phyloP scores from a whole-genome alignment of 2,329 filamentous ascomycete species.

The Penicillium janthinellum region DNA sequence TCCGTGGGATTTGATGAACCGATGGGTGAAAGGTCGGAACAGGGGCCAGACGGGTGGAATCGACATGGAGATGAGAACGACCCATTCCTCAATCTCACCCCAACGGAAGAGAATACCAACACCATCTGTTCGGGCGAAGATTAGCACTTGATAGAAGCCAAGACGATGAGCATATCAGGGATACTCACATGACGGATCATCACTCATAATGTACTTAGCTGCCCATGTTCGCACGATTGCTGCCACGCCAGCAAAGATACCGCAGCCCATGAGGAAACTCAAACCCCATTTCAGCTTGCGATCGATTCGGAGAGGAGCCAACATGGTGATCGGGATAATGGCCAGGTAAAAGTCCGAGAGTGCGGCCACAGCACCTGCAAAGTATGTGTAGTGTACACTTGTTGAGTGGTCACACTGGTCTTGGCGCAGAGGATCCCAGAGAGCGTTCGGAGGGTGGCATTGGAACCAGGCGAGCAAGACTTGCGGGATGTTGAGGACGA shows the following conservation, averaged over 20 bases:
- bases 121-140: constrained; percentile 10
- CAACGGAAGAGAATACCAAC: constrained; percentile 23
- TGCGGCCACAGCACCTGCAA: constrained; percentile 22
- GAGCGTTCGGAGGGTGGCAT: constrained; percentile 19
- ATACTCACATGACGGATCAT: constrained; percentile 21
- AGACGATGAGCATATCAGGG: too few relatives aligned
- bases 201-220: constrained; percentile 20
- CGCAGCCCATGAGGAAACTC: constrained; percentile 26
- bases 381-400: constrained; percentile 26
- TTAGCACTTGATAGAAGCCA: neutral
- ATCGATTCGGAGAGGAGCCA: constrained; percentile 24
- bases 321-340: constrained; percentile 22
- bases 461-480: constrained; percentile 24
- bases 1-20: constrained; percentile 19
- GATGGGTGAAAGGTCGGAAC: constrained; percentile 23
- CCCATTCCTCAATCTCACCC: constrained; percentile 28
- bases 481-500: constrained; percentile 25
- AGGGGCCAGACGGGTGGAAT: constrained; percentile 28
- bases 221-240: constrained; percentile 27
- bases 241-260: constrained; percentile 24
- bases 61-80: constrained; percentile 28
- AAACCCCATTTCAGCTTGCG: constrained; percentile 26
- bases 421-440: constrained; percentile 24
- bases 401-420: constrained; percentile 19
- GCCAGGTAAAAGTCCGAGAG: constrained; percentile 26